Evolutionary conservation across 768 basidiomycete genomes (phyloP).

Genomic region (Dictyophora rubrovolvata): DNA sequence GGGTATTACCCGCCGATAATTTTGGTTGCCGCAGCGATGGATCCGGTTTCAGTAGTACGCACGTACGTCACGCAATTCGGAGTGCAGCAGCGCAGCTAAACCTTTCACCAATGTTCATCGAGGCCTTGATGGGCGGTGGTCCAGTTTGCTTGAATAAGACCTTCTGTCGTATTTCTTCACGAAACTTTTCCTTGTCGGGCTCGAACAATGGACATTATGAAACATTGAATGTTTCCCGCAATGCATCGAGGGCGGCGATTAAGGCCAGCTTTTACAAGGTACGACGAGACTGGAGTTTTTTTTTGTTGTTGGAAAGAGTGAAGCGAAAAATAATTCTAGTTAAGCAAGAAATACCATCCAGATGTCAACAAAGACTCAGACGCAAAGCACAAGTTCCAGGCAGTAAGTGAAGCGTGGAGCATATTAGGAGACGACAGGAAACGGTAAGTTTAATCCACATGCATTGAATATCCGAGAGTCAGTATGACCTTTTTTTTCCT

Average conservation of each 20-base stretch:
- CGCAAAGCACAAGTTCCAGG: constrained; percentile 32
- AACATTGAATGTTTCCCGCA: constrained; percentile 24
- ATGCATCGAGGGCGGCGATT: constrained; percentile 26
- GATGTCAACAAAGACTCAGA: constrained; percentile 28
- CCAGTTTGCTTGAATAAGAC: too few species aligned
- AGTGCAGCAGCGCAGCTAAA: too few species aligned
- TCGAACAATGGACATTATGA: constrained; percentile 23
- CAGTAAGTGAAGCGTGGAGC: constrained; percentile 38
- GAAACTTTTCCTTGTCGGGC: neutral
- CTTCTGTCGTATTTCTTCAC: neutral
- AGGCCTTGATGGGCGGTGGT: too few species aligned
- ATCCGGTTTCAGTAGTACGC: too few species aligned
- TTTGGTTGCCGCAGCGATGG: too few species aligned
- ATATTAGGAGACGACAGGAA: constrained; percentile 35
- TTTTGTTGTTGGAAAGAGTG: neutral
- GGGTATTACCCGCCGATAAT: too few species aligned
- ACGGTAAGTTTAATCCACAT: constrained; percentile 22
- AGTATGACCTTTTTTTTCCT: neutral
- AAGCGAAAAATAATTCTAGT: constrained; percentile 18
- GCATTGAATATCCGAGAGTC: neutral
- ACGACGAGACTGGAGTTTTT: neutral
- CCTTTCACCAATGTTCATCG: too few species aligned
- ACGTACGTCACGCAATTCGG: too few species aligned
- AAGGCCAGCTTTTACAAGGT: constrained; percentile 33
- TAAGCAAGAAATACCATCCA: constrained; percentile 40